Evolutionary conservation across 1,139 yeast genomes (phyloP), one percentile per base, ranked within the genome.

Genomic region (Groenewaldozyma auringiensis): DNA sequence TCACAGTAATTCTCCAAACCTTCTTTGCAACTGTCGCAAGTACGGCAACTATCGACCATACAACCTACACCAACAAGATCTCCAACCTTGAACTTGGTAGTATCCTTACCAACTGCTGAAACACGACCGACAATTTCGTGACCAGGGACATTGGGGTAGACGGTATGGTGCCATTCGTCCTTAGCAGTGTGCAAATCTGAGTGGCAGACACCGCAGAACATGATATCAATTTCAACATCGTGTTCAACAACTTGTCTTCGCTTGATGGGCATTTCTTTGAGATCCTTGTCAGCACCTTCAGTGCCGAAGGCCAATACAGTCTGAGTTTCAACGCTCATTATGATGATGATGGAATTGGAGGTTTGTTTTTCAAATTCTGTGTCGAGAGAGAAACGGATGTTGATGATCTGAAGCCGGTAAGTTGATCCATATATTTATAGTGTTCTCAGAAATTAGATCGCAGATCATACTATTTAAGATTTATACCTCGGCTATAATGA

Each of bases 51-150:
- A 43, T 64, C 65, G 36, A 70, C 62, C 45, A 68, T 69, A 39
- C 84, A 81, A 49, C 85, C 85, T 76, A 42, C 71, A 41, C 84
- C 86, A 29, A 78, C 84, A 75, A 98, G 82, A 69, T 92, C 89
- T 63, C 95, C 94, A 56, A 92, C 95, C 67, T 78, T 87, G 71
- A 84, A 78, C 54, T 95, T 95, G 57, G 78, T 75, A 75, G 88
- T 89, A 64, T 95, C 95, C 52, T 76, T 72, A 49, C 98, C 98
- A 25, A 76, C 65, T 20, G 70, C 68, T 49, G 74, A 64, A 31
- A 78, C 82, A 25, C 67, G 64, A 35, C 83, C 85, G 43, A 74
- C 63, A 49, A 77, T 76, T 59, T 79, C 85, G 62, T 75, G 78
- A 27, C 75, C 75, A 2, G 69, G 71, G 11, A 67, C 69, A 48